Evolutionary conservation across 306 rosid genomes (phyloP).

Genomic region (Lagenaria siceraria): DNA sequence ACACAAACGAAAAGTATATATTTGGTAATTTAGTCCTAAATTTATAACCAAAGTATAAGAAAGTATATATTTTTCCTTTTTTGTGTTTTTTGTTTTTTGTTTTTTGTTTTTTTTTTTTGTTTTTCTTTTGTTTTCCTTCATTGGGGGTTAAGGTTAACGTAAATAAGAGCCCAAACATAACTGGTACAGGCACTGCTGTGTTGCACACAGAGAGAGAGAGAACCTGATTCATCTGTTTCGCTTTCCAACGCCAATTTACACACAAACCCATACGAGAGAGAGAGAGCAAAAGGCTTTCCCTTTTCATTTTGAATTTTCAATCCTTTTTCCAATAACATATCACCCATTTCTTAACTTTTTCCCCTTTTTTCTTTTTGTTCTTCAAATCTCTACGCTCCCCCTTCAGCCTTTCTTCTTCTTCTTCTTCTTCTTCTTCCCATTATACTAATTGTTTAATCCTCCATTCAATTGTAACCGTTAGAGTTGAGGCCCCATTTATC

Average conservation of each 20-base stretch:
- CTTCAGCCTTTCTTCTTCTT: neutral
- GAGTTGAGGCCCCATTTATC: neutral
- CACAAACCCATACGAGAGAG: neutral
- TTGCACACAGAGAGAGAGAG: neutral
- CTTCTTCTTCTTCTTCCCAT: neutral
- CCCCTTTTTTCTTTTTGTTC: neutral
- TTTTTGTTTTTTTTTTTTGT: no score
- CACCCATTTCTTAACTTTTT: neutral
- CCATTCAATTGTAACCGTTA: neutral
- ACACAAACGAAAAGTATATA: no score
- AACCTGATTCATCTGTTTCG: neutral
- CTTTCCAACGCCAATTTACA: conserved; percentile 4
- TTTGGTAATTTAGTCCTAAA: neutral
- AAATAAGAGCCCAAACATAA: neutral
- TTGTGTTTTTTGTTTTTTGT: no score
- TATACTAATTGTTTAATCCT: neutral
- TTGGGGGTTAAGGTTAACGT: neutral
- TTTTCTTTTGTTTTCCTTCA: no score
- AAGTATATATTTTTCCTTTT: no score
- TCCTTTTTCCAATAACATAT: neutral
- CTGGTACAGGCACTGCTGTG: neutral
- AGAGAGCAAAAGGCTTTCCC: neutral
- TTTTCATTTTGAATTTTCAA: neutral
- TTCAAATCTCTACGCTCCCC: neutral
- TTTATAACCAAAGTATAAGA: no score